Evolutionary conservation across 805 yeast species (phyloP), one percentile per base, ranked within the genome.

Genomic region (Jamesozyma rosinii): DNA sequence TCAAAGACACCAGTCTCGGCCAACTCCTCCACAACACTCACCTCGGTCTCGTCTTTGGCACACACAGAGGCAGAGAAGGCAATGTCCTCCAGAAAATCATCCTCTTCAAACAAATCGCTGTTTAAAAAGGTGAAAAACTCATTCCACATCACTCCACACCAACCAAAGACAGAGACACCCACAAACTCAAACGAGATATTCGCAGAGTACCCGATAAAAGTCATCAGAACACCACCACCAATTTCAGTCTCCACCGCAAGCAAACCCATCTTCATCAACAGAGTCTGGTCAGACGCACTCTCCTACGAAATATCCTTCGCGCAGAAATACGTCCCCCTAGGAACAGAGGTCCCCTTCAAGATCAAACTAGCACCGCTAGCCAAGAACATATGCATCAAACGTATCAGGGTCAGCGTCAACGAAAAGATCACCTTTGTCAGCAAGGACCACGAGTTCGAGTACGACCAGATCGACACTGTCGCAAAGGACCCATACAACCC

Each of bases 211-310:
- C 59, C 61, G 20, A 42, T 69, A 3, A 58, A 58, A 18, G 50
- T 69, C 10, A 54, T 72, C 1, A 63, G 75, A 45, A 68, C 67
- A 0, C 74, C 74, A 3, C 75, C 75, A 9, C 54, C 57, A 9
- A 50, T 53, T 2, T 68, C 70, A 1, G 44, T 61, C 1, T 63
- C 71, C 0, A 66, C 72, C 1, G 66, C 67, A 4, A 82, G 83
- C 55, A 84, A 83, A 55, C 87, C 94, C 0, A 76, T 84, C 14
- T 83, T 79, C 58, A 86, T 84, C 27, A 82, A 81, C 57, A 70
- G 86, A 49, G 71, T 78, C 1, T 84, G 94, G 94, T 77, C 79
- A 52, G 81, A 83, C 45, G 60, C 86, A 0, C 62, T 84, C 31
- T 77, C 78, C 42, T 84, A 84, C 59, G 83, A 82, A 50, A 71